Evolutionary conservation across 352 stramenopile species (phyloP), one percentile per base, ranked within the genome.

Genomic region (Globisporangium abappressorium): DNA sequence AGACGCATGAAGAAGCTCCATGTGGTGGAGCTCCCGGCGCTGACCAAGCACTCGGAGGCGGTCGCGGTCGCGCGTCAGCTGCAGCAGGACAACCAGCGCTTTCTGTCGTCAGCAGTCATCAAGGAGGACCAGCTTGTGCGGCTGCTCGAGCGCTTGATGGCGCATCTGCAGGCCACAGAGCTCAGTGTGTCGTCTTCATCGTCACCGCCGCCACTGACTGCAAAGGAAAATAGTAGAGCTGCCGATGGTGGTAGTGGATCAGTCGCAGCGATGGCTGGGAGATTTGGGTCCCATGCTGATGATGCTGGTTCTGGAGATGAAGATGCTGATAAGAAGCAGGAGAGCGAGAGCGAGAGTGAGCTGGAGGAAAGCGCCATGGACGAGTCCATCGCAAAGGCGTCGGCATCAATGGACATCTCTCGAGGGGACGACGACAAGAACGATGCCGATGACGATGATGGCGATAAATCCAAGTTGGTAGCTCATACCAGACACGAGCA

Each of bases 11-110:
- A 83, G 58, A 89, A 92, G 64, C 64, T 95, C 55, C 85, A 93
- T n/a, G 81, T 94, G 0, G 76, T 94, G 41, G 85, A 95, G 70
- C 81, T 95, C 36, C 85, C 87, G 7, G 73, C 79, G 53, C 77
- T 93, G 41, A 85, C 76, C 11, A 68, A 57, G 20, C 55, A 69
- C 28, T 90, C 84, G 12, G 80, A 90, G 66, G 70, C 79, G 7
- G 34, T 74, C 8, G 66, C 71, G 18, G 73, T 95, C 26, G 72
- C 77, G 6, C 70, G 70, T 11, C 76, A 89, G 62, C 69, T 95
- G 38, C 84, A 93, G 63, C 71, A 76, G n/a, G 81, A 90, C 46
- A 87, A 94, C 59, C 67, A 74, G 2, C 73, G 73, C 33, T 94
- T 93, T 64, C 70, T 93, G 24, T 72, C 76, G 1, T 80, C 87